Base-by-base conservation (phyloP, 169 alveolate genomes). In the Cryptosporidium felis region DNA sequence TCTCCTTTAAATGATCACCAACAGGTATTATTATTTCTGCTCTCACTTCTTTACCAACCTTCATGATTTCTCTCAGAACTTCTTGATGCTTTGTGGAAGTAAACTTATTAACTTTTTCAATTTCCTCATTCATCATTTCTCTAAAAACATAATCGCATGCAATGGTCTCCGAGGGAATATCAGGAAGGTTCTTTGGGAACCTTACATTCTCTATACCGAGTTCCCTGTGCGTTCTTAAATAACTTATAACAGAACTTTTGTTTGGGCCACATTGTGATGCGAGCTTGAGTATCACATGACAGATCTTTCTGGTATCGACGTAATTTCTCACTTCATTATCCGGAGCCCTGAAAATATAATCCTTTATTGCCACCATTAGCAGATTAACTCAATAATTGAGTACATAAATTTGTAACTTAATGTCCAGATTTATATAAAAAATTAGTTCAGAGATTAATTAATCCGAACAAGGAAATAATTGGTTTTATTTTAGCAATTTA, bases 41-140 rank as follows among this genome's bases (percentile, higher is more conserved):
- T 80, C 90, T 59, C 32, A 90, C 59, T 2, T 34, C 18, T 26
- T 90, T 66, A 36, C 90, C 89, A n/a, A 81, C 51, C 26, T 12
- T 80, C 74, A 80, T 66, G 30, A 90, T 63, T 46, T 63, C 88
- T 14, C 88, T 74, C 18, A 80, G 40, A 12, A 90, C 79, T 5
- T 90, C 92, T 21, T 47, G 67, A 60, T 90, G 88, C 41, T 90
- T 90, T 6, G 81, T 82, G 30, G 89, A 81, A 1, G 92, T 60
- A 80, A 90, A 90, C 45, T 46, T 59, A 62, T 90, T 90, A 40
- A 90, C 74, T 42, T 82, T 90, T n/a, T 61, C 81, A 5, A 90
- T 82, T 45, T 90, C 92, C 30, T 90, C 81, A 46, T 89, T 82
- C 16, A 90, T 62, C 26, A 82, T 65, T 56, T 90, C 92, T 30